Evolutionary conservation across 2,329 filamentous ascomycete genomes (phyloP).

Genomic region (Cytospora piceicola): DNA sequence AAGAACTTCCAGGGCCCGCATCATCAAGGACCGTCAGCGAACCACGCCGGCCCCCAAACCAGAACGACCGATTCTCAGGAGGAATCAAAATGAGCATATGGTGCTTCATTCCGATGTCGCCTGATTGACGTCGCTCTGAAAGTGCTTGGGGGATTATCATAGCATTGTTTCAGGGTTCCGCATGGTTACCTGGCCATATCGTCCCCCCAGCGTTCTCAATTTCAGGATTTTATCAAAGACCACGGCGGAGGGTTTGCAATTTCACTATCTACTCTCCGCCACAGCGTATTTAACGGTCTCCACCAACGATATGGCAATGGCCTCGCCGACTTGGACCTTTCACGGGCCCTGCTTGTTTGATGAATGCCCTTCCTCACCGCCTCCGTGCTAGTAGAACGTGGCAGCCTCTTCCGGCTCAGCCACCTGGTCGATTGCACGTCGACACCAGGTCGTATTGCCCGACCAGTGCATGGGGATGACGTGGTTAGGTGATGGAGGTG

Average conservation of each 20-base stretch:
- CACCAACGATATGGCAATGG: constrained; percentile 5
- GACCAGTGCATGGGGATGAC: background rate
- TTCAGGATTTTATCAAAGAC: constrained; percentile 3
- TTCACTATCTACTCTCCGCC: constrained; percentile 11
- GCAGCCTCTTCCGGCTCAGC: background rate
- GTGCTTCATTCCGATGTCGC: constrained; percentile 36
- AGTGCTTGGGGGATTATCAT: constrained; percentile 33
- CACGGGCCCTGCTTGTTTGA: background rate
- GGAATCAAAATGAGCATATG: constrained; percentile 45
- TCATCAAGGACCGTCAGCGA: constrained; percentile 46
- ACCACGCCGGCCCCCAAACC: constrained; percentile 41
- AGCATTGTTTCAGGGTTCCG: constrained; percentile 33
- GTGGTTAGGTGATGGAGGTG: background rate
- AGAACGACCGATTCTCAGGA: constrained; percentile 47
- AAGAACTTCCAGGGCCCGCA: constrained; percentile 51
- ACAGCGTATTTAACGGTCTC: constrained; percentile 5
- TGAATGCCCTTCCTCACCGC: background rate
- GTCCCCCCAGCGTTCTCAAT: constrained; percentile 9
- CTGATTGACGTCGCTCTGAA: constrained; percentile 25
- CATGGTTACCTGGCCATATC: constrained; percentile 18
- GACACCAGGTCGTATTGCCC: too few species aligned
- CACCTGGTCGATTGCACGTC: constrained; percentile 1
- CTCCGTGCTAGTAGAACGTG: background rate
- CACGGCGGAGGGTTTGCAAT: constrained; percentile 1
- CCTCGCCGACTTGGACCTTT: constrained; percentile 19